Conservation (phyloP, 2,329 filamentous ascomycete genomes). For the Dendrostoma leiphaemia region DNA sequence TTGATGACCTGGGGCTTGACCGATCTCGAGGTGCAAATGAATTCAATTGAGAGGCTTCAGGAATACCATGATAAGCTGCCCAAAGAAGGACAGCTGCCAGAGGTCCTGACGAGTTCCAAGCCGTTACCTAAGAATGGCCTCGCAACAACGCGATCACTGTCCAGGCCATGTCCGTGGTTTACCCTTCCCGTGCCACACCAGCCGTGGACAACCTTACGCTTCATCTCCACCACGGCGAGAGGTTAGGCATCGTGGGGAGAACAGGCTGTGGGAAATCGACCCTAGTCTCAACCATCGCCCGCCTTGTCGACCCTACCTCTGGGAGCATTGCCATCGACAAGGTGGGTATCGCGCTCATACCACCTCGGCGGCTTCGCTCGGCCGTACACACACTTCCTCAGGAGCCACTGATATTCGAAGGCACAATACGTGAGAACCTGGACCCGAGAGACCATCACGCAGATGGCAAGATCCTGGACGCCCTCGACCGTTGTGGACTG, state of each 20-base stretch:
- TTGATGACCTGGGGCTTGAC: slow-evolving; percentile 2
- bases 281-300: slow-evolving; percentile 29
- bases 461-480: neutral
- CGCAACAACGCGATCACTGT: neutral
- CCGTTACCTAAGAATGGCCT: neutral
- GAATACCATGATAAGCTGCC: slow-evolving; percentile 2
- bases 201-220: slow-evolving; percentile 3
- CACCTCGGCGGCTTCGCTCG: neutral
- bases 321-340: slow-evolving; percentile 30
- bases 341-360: slow-evolving; percentile 24
- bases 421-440: slow-evolving; percentile 10
- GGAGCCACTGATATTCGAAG: slow-evolving; percentile 4
- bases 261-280: slow-evolving; percentile 34
- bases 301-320: slow-evolving; percentile 26
- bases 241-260: slow-evolving; percentile 29
- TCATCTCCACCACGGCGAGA: neutral
- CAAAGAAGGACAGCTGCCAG: neutral
- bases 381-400: neutral
- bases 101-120: neutral
- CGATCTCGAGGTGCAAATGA: slow-evolving; percentile 6
- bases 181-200: slow-evolving; percentile 3
- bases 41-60: slow-evolving; percentile 5
- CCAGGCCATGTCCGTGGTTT: neutral
- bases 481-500: neutral
- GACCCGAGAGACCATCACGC: slow-evolving; percentile 12